Evolutionary conservation across 208 protist genomes (phyloP).

Genomic region (Naegleria lovaniensis): DNA sequence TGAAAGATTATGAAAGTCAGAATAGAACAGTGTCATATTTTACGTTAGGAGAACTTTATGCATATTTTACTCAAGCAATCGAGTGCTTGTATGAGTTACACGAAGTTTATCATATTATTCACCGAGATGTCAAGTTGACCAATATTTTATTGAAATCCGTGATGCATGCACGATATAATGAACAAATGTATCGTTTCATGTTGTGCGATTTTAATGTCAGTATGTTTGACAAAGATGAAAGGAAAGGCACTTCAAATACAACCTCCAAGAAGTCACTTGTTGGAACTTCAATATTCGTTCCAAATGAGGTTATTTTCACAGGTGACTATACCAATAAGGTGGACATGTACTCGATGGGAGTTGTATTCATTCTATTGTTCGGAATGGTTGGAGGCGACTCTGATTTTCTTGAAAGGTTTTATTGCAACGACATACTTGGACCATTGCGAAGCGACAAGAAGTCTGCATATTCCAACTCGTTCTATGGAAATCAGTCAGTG

Average conservation of each 20-base stretch:
- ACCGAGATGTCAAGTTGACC: not conserved
- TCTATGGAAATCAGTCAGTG: not conserved
- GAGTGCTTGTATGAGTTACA: not conserved
- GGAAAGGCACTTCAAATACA: not conserved
- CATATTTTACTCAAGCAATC: not conserved
- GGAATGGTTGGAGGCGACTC: not conserved
- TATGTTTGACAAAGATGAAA: not conserved
- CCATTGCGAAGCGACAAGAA: not conserved
- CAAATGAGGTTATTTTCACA: not conserved
- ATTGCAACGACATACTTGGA: not conserved
- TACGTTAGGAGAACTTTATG: not conserved
- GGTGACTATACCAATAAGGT: not conserved
- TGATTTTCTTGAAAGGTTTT: not conserved
- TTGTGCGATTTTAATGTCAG: not conserved
- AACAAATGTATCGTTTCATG: not conserved
- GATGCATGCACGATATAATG: not conserved
- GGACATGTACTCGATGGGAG: not conserved
- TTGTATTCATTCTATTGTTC: not conserved
- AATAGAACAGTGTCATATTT: not conserved
- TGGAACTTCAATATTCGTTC: not conserved
- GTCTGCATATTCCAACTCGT: not conserved
- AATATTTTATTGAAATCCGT: not conserved
- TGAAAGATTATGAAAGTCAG: no score
- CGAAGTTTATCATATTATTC: not conserved
- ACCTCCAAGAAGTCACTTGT: not conserved